These are phyloP conservation scores for Panellus pusillus DNA, from an alignment of 768 basidiomycete species.

Conservation along the genomic window DNA sequence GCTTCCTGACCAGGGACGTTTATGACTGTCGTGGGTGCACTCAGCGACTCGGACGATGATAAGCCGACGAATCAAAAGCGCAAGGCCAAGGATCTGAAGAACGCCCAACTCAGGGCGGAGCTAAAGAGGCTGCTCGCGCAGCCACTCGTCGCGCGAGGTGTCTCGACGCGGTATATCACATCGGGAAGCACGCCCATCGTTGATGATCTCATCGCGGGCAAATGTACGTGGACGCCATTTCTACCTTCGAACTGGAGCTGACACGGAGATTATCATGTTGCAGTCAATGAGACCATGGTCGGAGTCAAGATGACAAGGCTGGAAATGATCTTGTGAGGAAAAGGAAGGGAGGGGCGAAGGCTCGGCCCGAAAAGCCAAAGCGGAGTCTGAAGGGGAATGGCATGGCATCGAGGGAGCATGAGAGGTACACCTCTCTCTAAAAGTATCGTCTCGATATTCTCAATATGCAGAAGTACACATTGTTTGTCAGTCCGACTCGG, in stretches of 20 bases:
- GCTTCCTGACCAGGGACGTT: neutral
- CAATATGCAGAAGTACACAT: no score
- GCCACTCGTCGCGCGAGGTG: constrained; percentile 79
- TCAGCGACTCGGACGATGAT: constrained; percentile 50
- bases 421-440: neutral
- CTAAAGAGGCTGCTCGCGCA: constrained; percentile 71
- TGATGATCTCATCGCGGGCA: constrained; percentile 74
- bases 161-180: constrained; percentile 86
- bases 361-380: constrained; percentile 11
- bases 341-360: constrained; percentile 27
- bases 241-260: neutral
- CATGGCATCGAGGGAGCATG: constrained; percentile 25
- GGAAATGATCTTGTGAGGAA: constrained; percentile 53
- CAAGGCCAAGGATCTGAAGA: constrained; percentile 49
- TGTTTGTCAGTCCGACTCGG: no score
- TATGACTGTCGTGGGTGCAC: constrained; percentile 5
- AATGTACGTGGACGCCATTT: constrained; percentile 42
- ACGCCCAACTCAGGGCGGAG: constrained; percentile 65
- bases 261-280: neutral
- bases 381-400: constrained; percentile 32
- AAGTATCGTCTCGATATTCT: no score
- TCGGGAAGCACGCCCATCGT: constrained; percentile 80
- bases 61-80: constrained; percentile 48
- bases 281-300: constrained; percentile 70
- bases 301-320: constrained; percentile 65